Evolutionary conservation across 2,329 filamentous ascomycete species (phyloP), one percentile per base, ranked within the genome.

Genomic region (Cladosporium velox): DNA sequence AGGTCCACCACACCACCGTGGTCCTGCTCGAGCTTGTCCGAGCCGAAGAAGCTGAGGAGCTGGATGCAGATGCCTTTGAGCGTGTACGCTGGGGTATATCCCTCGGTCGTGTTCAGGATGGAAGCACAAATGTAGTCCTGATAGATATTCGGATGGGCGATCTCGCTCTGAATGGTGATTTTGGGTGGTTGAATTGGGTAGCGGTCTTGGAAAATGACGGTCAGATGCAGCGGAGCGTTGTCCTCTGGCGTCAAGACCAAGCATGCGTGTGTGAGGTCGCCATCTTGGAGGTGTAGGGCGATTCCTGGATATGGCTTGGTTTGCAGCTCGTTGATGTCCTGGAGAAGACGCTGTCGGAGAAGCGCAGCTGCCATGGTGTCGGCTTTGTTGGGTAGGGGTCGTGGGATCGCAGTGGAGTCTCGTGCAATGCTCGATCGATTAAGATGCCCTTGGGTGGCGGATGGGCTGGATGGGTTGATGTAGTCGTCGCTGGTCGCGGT

Each of bases 51-150:
- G 55, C 60, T 67, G 21, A 73, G 65, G 30, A 73, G 64, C 68
- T 73, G 70, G 21, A 72, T 72, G 64, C 69, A 72, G 54, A 73
- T 70, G 34, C 68, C 66, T 44, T 71, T 70, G 15, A 73, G 66
- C 1, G 70, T 72, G 57, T 73, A 73, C 4, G 70, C 70, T 14
- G 70, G 67, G 5, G 68, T 72, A 49, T 70, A 71, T 11, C 59
- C 69, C 21, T 68, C 65, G 21, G 52, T 62, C 15, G 35, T 59
- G 54, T 66, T 67, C 15, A 71, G 66, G 32, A 73, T 69, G 28
- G 65, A 67, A 51, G 67, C 68, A 51, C 71, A 73, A 28, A 73
- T 69, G 60, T 68, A 69, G 47, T 68, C 66, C n/a, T 66, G 41
- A 61, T 68, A 71, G 41, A 73, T 65, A 59, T 73, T 71, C 12